A percentile compares a stretch with the other conserved stretches of the same genome.
These are phyloP conservation scores for Corylus avellana DNA, from an alignment of 306 rosid species.

Conservation along the genomic window DNA sequence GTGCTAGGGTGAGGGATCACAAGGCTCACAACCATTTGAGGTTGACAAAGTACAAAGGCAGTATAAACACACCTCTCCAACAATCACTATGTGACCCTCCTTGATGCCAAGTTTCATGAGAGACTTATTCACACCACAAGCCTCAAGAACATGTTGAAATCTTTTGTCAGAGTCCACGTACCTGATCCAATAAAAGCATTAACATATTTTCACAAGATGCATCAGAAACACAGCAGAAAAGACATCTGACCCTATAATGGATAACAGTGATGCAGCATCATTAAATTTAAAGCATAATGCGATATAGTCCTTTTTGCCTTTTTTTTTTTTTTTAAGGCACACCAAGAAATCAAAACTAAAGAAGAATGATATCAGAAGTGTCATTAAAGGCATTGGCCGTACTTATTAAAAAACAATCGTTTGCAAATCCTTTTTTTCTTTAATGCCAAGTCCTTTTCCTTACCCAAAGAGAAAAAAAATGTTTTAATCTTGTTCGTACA, in stretches of 20 bases:
- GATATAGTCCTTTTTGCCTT: too few relatives aligned
- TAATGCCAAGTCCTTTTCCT: background rate
- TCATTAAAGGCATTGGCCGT: background rate
- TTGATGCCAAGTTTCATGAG: slow-evolving; percentile 76
- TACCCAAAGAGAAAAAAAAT: too few relatives aligned
- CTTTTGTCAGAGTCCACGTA: slow-evolving; percentile 89
- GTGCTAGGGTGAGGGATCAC: slow-evolving; percentile 9
- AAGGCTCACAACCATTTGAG: slow-evolving; percentile 16
- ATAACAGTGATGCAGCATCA: background rate
- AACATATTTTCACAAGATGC: slow-evolving; percentile 26
- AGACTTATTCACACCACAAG: slow-evolving; percentile 87
- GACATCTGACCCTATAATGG: background rate
- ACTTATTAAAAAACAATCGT: background rate
- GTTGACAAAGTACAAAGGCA: slow-evolving; percentile 24
- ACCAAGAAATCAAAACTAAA: background rate
- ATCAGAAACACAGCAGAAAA: slow-evolving; percentile 3
- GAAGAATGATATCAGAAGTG: background rate
- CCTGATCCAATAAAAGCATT: slow-evolving; percentile 41
- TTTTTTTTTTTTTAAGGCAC: background rate
- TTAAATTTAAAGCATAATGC: background rate
- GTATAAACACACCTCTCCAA: slow-evolving; percentile 63
- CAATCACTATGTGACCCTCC: slow-evolving; percentile 83
- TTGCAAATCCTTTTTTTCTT: background rate
- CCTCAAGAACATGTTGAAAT: slow-evolving; percentile 93
- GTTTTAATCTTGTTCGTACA: too few relatives aligned